phyloP scores from a whole-genome alignment of 108 stramenopile species.

The Cyclotella choctawhatcheeana region DNA sequence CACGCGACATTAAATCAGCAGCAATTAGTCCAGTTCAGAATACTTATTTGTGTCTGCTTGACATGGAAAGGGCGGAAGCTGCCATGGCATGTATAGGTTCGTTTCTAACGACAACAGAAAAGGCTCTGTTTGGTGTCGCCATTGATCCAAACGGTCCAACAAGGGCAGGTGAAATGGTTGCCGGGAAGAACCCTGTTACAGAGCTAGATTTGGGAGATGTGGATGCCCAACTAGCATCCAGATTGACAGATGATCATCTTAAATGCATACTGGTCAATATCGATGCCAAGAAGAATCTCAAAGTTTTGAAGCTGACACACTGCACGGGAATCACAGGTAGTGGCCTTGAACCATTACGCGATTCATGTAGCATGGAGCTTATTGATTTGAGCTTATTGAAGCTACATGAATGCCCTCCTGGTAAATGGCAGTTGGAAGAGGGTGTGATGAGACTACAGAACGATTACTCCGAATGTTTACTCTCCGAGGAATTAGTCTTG shows the following conservation, averaged over 20 bases:
- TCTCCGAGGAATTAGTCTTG: constrained; percentile 6
- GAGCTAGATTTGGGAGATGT: constrained; percentile 23
- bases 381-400: constrained; percentile 21
- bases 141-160: background rate
- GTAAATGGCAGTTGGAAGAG: too few species aligned
- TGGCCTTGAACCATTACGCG: constrained; percentile 25
- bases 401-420: constrained; percentile 11
- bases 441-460: too few species aligned
- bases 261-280: background rate
- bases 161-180: background rate
- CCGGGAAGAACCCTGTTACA: constrained; percentile 8
- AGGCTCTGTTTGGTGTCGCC: background rate
- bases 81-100: background rate
- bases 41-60: background rate
- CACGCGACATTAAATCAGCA: background rate
- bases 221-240: background rate
- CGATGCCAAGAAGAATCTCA: background rate
- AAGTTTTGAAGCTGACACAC: constrained; percentile 11
- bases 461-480: background rate
- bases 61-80: background rate
- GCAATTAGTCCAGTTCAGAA: background rate
- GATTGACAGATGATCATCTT: constrained; percentile 21
- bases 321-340: constrained; percentile 15
- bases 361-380: constrained; percentile 8
- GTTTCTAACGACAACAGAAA: background rate